Conservation (phyloP, 768 basidiomycete genomes). For the Lactarius sp. region DNA sequence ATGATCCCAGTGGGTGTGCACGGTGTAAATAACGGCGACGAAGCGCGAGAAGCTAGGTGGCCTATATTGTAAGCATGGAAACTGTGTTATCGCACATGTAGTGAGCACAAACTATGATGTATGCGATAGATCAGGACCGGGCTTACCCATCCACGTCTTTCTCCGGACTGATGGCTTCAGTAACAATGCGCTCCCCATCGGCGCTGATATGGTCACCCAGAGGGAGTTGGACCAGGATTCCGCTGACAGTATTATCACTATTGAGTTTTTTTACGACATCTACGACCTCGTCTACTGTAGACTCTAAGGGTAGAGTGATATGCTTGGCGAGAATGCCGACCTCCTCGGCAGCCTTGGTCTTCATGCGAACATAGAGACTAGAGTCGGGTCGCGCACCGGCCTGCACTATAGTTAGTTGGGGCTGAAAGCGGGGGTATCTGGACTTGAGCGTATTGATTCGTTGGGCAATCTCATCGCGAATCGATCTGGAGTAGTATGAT, state of each 20-base stretch:
- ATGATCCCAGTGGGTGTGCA: slow-evolving; percentile 96
- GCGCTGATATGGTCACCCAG: slow-evolving; percentile 76
- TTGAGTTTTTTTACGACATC: slow-evolving; percentile 77
- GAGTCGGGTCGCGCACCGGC: slow-evolving; percentile 92
- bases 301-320: slow-evolving; percentile 61
- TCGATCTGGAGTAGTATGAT: slow-evolving; percentile 49
- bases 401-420: slow-evolving; percentile 89
- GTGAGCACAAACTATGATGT: not conserved
- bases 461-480: slow-evolving; percentile 71
- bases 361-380: slow-evolving; percentile 93
- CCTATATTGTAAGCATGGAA: slow-evolving; percentile 99
- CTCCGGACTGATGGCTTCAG: slow-evolving; percentile 88
- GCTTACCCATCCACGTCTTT: slow-evolving; percentile 96
- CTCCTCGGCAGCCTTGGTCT: slow-evolving; percentile 91
- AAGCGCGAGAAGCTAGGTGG: slow-evolving; percentile 84
- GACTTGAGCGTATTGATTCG: slow-evolving; percentile 61
- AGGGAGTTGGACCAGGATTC: slow-evolving; percentile 94
- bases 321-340: slow-evolving; percentile 87
- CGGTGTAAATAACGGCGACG: slow-evolving; percentile 84
- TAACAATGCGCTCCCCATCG: slow-evolving; percentile 84
- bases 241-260: slow-evolving; percentile 72
- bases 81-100: slow-evolving; percentile 37
- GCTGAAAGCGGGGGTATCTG: slow-evolving; percentile 81
- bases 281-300: slow-evolving; percentile 72
- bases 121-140: not conserved